Evolutionary conservation across 192 early-diverging fungal species (phyloP).

Genomic region (Gryganskiella cystojenkinii): DNA sequence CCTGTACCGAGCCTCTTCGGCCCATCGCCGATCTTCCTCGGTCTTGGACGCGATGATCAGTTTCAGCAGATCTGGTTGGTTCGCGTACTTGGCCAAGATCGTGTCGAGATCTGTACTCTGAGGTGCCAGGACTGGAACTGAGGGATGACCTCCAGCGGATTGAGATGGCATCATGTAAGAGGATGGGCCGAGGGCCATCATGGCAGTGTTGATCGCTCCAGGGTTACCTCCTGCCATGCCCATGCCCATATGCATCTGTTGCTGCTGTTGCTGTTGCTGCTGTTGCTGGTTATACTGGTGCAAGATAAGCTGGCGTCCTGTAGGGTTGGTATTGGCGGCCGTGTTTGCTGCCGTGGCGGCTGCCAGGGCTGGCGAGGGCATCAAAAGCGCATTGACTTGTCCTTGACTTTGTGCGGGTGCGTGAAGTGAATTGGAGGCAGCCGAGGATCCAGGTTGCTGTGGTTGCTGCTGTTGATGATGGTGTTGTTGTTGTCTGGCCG

Average conservation of each 20-base stretch:
- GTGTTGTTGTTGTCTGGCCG: background rate
- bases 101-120: constrained; percentile 55
- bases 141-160: constrained; percentile 14
- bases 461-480: constrained; percentile 14
- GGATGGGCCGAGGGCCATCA: constrained; percentile 37
- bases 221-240: constrained; percentile 21
- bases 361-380: constrained; percentile 45
- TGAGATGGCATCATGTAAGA: constrained; percentile 29
- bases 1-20: constrained; percentile 61
- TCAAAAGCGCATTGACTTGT: constrained; percentile 29
- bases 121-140: constrained; percentile 16
- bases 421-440: constrained; percentile 16
- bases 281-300: constrained; percentile 37
- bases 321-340: constrained; percentile 10
- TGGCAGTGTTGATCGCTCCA: constrained; percentile 43
- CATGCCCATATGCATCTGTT: constrained; percentile 27
- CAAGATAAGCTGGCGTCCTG: constrained; percentile 27
- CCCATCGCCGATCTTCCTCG: constrained; percentile 64
- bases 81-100: constrained; percentile 53
- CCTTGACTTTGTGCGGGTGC: constrained; percentile 18
- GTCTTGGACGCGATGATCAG: constrained; percentile 59
- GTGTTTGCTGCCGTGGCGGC: constrained; percentile 47
- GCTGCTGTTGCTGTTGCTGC: constrained; percentile 35
- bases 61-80: constrained; percentile 59
- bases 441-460: background rate